Base-by-base conservation (phyloP, 148 eudicot genomes). In the Amaranthus cruentus region DNA sequence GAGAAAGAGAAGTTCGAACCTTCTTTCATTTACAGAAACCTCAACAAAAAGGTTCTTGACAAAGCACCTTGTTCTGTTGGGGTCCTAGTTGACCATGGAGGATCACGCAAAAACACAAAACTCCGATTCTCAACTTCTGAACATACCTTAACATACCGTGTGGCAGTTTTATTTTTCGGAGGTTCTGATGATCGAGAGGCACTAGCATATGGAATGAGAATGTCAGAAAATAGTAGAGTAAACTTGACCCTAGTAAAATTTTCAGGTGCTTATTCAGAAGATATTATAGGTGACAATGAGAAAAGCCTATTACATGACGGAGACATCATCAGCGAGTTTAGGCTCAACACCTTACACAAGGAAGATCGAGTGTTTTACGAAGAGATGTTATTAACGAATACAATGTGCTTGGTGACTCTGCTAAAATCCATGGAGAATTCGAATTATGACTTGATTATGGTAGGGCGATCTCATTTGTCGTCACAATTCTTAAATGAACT, bases 41-140 rank as follows among this genome's bases (percentile, higher is more conserved):
- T 88, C 4, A 84, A 84, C 75, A 77, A 75, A 47, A 83, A 73
- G 11, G 92, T 88, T 0, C 76, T 88, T 5, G 87, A 81, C 9
- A 84, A 79, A 66, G 88, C 92, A 11, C 92, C 92, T 60, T 88
- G 88, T 71, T 86, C 92, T 0, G 86, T 88, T 7, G 92, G 85
- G 13, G 74, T 88, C 46, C 80, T 88, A 12, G 78, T 86, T 47
- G 89, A 83, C 59, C 83, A 84, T 3, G 78, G 76, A 60, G 76
- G 70, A 6, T 46, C 50, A 48, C 69, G 44, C 3, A 81, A 69
- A 64, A 70, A 62, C 44, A 69, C 50, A 18, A 70, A 76, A 62
- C 50, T 60, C 2, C 47, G 77, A 0, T 61, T 59, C 15, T 50
- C 74, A 0, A 62, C 77, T 51, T 62, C 79, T 44, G 79, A 81